phyloP scores from a whole-genome alignment of 176 grass and related monocot genomes.

The Puya raimondii region DNA sequence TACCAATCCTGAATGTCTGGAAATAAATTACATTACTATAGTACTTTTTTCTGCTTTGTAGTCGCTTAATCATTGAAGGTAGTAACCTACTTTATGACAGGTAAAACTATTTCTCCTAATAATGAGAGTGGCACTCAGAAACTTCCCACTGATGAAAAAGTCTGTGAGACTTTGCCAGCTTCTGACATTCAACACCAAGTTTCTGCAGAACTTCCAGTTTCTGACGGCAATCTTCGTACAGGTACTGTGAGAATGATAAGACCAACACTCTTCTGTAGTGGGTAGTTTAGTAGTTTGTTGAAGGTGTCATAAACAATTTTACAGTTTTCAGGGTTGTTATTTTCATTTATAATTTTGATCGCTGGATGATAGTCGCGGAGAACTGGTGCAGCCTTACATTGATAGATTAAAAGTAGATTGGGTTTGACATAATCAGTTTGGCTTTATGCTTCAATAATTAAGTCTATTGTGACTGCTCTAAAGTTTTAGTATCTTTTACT shows the following conservation, averaged over 20 bases:
- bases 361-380: too few relatives aligned
- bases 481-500: too few relatives aligned
- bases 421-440: too few relatives aligned
- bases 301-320: background rate
- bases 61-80: slow-evolving; percentile 3
- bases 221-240: background rate
- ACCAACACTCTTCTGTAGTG: background rate
- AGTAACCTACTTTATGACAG: slow-evolving; percentile 25
- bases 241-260: background rate
- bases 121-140: slow-evolving; percentile 5
- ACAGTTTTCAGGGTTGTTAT: too few relatives aligned
- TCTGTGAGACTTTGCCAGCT: background rate
- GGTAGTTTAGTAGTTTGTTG: background rate
- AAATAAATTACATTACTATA: background rate
- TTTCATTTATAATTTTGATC: too few relatives aligned
- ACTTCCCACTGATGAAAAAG: background rate
- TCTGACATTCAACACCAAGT: background rate
- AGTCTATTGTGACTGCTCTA: too few relatives aligned
- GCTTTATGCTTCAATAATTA: too few relatives aligned
- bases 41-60: background rate
- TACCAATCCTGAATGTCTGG: slow-evolving; percentile 23
- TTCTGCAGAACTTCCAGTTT: background rate
- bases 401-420: too few relatives aligned
- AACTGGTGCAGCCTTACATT: too few relatives aligned
- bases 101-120: slow-evolving; percentile 23